A percentile compares a stretch with the other conserved stretches of the same genome.
phyloP scores from a whole-genome alignment of 2,329 filamentous ascomycete genomes.

The Hymenoscyphus occultus region DNA sequence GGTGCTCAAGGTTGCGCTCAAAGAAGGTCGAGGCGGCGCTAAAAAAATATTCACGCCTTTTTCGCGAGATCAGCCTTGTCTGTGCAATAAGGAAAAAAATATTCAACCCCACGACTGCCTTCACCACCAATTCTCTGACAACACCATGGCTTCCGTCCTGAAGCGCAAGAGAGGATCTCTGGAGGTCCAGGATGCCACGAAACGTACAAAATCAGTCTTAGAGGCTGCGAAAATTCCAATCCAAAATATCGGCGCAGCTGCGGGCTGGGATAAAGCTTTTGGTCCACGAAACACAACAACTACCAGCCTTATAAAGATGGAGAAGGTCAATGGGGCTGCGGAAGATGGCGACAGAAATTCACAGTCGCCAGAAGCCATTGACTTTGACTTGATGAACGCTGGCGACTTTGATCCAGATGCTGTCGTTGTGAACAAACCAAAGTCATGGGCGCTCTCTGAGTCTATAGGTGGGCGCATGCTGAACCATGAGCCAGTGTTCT shows the following conservation, averaged over 20 bases:
- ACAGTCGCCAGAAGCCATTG: slow-evolving; percentile 22
- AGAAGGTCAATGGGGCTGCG: slow-evolving; percentile 17
- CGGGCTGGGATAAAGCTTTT: slow-evolving; percentile 33
- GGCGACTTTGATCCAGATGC: slow-evolving; percentile 7
- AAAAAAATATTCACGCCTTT: slow-evolving; percentile 15
- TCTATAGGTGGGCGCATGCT: slow-evolving; percentile 65
- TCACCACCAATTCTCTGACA: slow-evolving; percentile 33
- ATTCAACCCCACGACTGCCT: slow-evolving; percentile 17
- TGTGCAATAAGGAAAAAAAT: slow-evolving; percentile 23
- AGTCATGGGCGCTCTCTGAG: slow-evolving; percentile 57
- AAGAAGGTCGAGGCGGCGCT: slow-evolving; percentile 14
- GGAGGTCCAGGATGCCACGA: slow-evolving; percentile 32
- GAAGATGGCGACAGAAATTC: slow-evolving; percentile 13
- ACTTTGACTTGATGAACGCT: slow-evolving; percentile 23
- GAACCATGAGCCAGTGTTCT: slow-evolving; percentile 62
- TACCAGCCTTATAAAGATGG: neutral
- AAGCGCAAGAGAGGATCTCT: slow-evolving; percentile 38
- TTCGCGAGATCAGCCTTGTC: slow-evolving; percentile 16
- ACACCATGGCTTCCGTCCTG: slow-evolving; percentile 36
- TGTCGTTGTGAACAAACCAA: slow-evolving; percentile 20
- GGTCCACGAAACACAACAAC: slow-evolving; percentile 19
- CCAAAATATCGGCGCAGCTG: slow-evolving; percentile 17
- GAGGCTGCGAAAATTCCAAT: slow-evolving; percentile 17
- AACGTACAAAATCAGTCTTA: slow-evolving; percentile 32
- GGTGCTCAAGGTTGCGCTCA: slow-evolving; percentile 9